Evolutionary conservation across 257 asterid genomes (phyloP).

Genomic region (Gentiana macrophylla): DNA sequence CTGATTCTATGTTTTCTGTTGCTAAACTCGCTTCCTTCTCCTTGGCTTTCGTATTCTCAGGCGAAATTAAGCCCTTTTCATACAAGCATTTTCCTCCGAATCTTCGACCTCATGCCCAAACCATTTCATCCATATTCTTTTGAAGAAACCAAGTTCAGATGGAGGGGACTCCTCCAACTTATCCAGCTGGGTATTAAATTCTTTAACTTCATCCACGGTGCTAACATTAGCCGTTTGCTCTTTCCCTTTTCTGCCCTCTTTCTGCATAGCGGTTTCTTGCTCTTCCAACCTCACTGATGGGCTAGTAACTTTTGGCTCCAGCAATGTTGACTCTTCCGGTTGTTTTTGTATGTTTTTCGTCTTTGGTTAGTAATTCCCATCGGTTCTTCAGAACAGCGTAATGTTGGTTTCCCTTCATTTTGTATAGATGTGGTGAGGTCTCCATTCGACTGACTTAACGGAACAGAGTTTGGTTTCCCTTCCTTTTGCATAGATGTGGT

Average conservation of each 20-base stretch:
- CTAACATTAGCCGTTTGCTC: conserved; percentile 23
- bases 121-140: conserved; percentile 42
- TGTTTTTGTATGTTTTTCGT: conserved; percentile 15
- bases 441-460: conserved; percentile 15
- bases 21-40: conserved; percentile 16
- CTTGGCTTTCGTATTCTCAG: conserved; percentile 15
- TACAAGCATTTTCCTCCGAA: conserved; percentile 4
- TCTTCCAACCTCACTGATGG: conserved; percentile 16
- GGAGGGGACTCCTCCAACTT: conserved; percentile 18
- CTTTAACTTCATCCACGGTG: conserved; percentile 20
- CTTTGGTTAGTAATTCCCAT: conserved; percentile 13
- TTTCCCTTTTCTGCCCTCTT: conserved; percentile 2
- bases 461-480: conserved; percentile 17
- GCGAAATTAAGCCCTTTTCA: conserved; percentile 3
- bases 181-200: conserved; percentile 7
- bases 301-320: conserved; percentile 18
- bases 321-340: conserved; percentile 6
- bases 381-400: conserved; percentile 12
- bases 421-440: conserved; percentile 18
- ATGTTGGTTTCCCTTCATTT: conserved; percentile 11
- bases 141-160: conserved; percentile 33
- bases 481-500: conserved; percentile 16
- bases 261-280: conserved; percentile 15
- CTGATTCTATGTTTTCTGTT: conserved; percentile 14
- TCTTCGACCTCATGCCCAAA: conserved; percentile 29